These are phyloP conservation scores for Telopea speciosissima DNA, from an alignment of 177 flowering plant species.

Conservation along the genomic window DNA sequence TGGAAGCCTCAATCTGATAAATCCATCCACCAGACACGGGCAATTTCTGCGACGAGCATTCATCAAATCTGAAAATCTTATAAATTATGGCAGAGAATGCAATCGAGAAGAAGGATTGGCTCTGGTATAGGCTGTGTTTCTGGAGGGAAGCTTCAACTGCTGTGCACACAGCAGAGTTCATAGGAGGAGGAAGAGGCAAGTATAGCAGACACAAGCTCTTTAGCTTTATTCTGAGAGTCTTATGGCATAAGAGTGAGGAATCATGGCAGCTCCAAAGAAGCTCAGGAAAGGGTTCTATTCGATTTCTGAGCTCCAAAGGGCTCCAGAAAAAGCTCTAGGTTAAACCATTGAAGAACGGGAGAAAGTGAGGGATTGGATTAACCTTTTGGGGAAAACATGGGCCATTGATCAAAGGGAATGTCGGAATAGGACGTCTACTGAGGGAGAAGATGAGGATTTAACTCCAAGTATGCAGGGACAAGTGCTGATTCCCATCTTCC, in stretches of 20 bases:
- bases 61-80: constrained; percentile 68
- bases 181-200: constrained; percentile 48
- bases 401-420: too few relatives aligned
- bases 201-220: constrained; percentile 51
- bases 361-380: too few relatives aligned
- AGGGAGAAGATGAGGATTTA: too few relatives aligned
- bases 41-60: constrained; percentile 17
- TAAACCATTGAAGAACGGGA: too few relatives aligned
- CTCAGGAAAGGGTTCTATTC: constrained; percentile 6
- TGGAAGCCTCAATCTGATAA: constrained; percentile 30
- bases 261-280: constrained; percentile 24
- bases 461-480: too few relatives aligned
- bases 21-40: constrained; percentile 51
- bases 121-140: constrained; percentile 57
- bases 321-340: too few relatives aligned
- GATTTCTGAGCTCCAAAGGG: too few relatives aligned
- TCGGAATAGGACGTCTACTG: too few relatives aligned
- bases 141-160: constrained; percentile 55
- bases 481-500: too few relatives aligned
- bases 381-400: too few relatives aligned
- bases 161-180: constrained; percentile 46
- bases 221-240: constrained; percentile 62
- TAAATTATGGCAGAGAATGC: constrained; percentile 69
- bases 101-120: constrained; percentile 67
- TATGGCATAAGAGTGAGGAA: constrained; percentile 47